Conservation (phyloP, 768 basidiomycete genomes). For the Psilocybe subaeruginosa region DNA sequence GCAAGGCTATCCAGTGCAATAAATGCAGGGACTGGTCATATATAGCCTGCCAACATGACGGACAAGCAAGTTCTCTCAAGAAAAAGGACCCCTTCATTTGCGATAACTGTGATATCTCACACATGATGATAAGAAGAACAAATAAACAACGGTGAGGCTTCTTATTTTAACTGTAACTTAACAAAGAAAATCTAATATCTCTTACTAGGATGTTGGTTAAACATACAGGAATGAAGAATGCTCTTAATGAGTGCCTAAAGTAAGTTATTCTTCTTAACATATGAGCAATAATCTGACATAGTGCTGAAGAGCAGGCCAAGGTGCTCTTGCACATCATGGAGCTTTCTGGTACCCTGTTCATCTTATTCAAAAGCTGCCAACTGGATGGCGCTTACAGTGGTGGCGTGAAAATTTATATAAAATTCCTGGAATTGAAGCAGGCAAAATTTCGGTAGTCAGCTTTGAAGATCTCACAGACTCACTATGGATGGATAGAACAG, state of each 20-base stretch:
- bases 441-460: neutral
- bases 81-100: conserved; percentile 17
- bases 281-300: neutral
- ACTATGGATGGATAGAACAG: conserved; percentile 19
- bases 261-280: neutral
- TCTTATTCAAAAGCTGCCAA: conserved; percentile 12
- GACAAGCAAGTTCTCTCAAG: conserved; percentile 19
- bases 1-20: conserved; percentile 23
- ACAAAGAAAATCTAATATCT: too few species aligned
- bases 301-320: conserved; percentile 7
- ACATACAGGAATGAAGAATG: neutral
- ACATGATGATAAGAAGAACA: neutral
- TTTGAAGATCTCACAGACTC: conserved; percentile 16
- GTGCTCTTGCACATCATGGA: conserved; percentile 19
- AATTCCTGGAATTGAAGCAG: neutral
- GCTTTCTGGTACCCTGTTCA: conserved; percentile 29
- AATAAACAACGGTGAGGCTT: neutral
- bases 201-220: too few species aligned
- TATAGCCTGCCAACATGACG: conserved; percentile 28
- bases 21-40: conserved; percentile 26
- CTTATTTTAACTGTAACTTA: too few species aligned
- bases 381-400: conserved; percentile 23
- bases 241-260: neutral
- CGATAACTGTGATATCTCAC: conserved; percentile 15
- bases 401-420: conserved; percentile 19